Evolutionary conservation across 306 rosid species (phyloP).

Genomic region (Adenanthera pavonina): DNA sequence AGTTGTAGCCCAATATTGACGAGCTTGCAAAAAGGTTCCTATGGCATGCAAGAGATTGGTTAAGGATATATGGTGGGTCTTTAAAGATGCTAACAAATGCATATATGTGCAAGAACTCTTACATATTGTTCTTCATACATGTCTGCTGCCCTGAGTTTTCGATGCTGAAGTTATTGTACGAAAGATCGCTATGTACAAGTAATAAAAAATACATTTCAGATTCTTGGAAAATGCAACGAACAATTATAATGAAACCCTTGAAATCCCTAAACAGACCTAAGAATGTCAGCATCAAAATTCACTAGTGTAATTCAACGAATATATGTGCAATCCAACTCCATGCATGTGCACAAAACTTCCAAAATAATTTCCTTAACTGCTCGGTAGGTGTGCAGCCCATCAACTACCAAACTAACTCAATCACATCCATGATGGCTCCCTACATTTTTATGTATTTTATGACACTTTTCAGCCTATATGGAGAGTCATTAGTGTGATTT

Average conservation of each 20-base stretch:
- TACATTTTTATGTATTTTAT: too few species aligned
- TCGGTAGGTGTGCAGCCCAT: neutral
- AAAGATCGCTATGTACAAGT: slow-evolving; percentile 65
- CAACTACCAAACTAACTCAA: neutral
- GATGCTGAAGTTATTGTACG: slow-evolving; percentile 61
- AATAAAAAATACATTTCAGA: slow-evolving; percentile 17
- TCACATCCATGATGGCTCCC: neutral
- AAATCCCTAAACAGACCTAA: neutral
- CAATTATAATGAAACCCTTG: neutral
- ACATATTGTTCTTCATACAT: slow-evolving; percentile 56
- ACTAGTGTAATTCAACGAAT: neutral
- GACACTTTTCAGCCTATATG: too few species aligned
- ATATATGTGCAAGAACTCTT: slow-evolving; percentile 41
- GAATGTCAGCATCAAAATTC: neutral
- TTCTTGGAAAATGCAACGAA: slow-evolving; percentile 10
- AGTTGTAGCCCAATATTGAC: slow-evolving; percentile 27
- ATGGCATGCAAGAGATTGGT: neutral
- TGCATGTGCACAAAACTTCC: neutral
- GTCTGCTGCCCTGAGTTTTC: slow-evolving; percentile 36
- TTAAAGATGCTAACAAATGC: slow-evolving; percentile 6
- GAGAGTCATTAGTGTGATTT: too few species aligned
- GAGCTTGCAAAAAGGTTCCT: slow-evolving; percentile 57
- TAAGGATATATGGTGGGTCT: slow-evolving; percentile 21
- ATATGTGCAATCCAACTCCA: neutral
- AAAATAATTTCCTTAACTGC: neutral